Evolutionary conservation across 768 basidiomycete genomes (phyloP).

Genomic region (Boletus speciosus): DNA sequence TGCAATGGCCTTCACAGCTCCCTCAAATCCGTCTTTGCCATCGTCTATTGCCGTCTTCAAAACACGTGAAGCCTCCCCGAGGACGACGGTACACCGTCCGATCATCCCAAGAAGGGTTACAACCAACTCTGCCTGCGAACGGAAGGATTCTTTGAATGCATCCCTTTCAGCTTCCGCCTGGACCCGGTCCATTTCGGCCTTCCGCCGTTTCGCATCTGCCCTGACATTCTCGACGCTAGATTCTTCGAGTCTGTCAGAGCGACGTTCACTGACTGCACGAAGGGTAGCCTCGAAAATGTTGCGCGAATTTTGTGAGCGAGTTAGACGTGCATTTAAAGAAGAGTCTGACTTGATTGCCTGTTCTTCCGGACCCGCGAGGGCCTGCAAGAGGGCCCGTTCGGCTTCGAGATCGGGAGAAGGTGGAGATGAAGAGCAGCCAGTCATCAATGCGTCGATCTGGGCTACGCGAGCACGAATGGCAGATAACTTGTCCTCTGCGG

Average conservation of each 20-base stretch:
- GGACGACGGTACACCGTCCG: constrained; percentile 70
- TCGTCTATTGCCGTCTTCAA: constrained; percentile 39
- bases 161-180: constrained; percentile 66
- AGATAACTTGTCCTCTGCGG: constrained; percentile 65
- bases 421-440: constrained; percentile 31
- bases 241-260: constrained; percentile 76
- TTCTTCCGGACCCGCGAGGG: constrained; percentile 71
- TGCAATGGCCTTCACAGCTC: constrained; percentile 47
- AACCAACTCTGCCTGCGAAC: constrained; percentile 61
- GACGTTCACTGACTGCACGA: constrained; percentile 77
- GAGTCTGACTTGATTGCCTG: constrained; percentile 58
- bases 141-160: constrained; percentile 58
- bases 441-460: constrained; percentile 47
- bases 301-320: constrained; percentile 68
- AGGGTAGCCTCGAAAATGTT: constrained; percentile 86
- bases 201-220: constrained; percentile 60
- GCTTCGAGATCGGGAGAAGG: constrained; percentile 62
- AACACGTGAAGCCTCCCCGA: constrained; percentile 54
- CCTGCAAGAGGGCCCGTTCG: constrained; percentile 65
- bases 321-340: constrained; percentile 51
- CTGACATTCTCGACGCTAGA: constrained; percentile 64
- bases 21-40: constrained; percentile 35
- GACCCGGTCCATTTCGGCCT: constrained; percentile 66
- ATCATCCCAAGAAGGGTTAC: constrained; percentile 78
- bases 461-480: constrained; percentile 60